phyloP scores from a whole-genome alignment of 2,329 filamentous ascomycete species.

The Stagonosporopsis cucurbitacearum region DNA sequence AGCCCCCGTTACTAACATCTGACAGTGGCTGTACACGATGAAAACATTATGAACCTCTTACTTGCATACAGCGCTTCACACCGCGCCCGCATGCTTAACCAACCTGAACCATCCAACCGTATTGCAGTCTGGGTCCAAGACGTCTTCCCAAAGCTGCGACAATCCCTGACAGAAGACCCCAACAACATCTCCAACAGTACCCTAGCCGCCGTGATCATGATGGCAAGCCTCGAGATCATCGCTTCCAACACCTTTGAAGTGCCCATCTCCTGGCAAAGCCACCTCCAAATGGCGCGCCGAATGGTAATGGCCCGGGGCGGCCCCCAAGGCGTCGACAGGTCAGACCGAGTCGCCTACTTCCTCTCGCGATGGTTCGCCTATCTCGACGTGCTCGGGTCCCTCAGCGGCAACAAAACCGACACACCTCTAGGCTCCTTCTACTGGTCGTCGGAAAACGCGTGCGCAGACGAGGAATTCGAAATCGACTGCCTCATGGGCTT shows the following conservation, averaged over 20 bases:
- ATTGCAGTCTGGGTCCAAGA: conserved; percentile 83
- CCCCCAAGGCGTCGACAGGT: conserved; percentile 60
- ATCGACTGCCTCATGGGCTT: conserved; percentile 85
- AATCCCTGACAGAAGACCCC: conserved; percentile 64
- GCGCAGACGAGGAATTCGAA: conserved; percentile 67
- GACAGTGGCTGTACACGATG: conserved; percentile 69
- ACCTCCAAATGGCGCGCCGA: conserved; percentile 76
- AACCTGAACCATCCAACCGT: conserved; percentile 75
- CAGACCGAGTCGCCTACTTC: conserved; percentile 69
- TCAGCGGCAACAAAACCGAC: conserved; percentile 64
- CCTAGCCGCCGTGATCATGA: conserved; percentile 82
- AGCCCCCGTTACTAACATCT: conserved; percentile 25
- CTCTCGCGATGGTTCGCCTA: conserved; percentile 84
- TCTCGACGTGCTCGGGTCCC: conserved; percentile 77
- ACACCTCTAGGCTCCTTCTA: conserved; percentile 52
- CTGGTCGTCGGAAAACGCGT: conserved; percentile 52
- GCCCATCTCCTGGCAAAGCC: conserved; percentile 80
- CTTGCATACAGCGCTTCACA: conserved; percentile 87
- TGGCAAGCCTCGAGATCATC: conserved; percentile 82
- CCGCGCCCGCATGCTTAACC: conserved; percentile 74
- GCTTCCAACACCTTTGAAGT: conserved; percentile 82
- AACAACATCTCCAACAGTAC: conserved; percentile 70
- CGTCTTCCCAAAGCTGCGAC: conserved; percentile 75
- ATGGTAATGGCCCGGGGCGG: conserved; percentile 73
- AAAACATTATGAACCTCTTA: conserved; percentile 76